These are phyloP conservation scores for Saccharomycopsis selenospora DNA, from an alignment of 805 yeast species.

Conservation along the genomic window DNA sequence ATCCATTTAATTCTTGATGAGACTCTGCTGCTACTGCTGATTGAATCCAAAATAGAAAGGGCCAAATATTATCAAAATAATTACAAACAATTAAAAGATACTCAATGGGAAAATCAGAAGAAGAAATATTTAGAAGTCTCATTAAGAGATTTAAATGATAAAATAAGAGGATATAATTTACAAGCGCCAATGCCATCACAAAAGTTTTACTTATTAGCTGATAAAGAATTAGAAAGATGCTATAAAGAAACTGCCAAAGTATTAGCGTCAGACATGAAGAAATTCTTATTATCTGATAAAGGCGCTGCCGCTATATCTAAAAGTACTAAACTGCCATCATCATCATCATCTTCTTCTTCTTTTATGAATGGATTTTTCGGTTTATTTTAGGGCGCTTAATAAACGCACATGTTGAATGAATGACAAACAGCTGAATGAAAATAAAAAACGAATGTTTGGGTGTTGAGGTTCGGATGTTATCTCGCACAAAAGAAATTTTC, in stretches of 20 bases:
- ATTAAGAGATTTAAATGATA: slow-evolving; percentile 38
- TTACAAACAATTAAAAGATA: slow-evolving; percentile 8
- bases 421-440: too few species aligned
- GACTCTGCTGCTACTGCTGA: slow-evolving; percentile 14
- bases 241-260: slow-evolving; percentile 33
- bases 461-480: too few species aligned
- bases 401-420: too few species aligned
- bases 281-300: too few species aligned
- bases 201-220: slow-evolving; percentile 41
- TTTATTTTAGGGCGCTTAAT: too few species aligned
- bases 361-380: too few species aligned
- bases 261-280: not conserved
- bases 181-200: slow-evolving; percentile 60
- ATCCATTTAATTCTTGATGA: slow-evolving; percentile 27
- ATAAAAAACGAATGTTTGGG: too few species aligned
- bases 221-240: slow-evolving; percentile 37
- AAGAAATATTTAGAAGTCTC: slow-evolving; percentile 29
- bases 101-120: slow-evolving; percentile 35
- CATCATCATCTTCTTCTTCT: too few species aligned
- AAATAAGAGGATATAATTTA: slow-evolving; percentile 49
- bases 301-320: too few species aligned
- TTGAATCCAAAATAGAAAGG: slow-evolving; percentile 22
- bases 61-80: slow-evolving; percentile 6
- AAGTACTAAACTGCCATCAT: too few species aligned
- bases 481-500: too few species aligned